phyloP scores from a whole-genome alignment of 2,329 filamentous ascomycete genomes.

The Fusarium mexicanum region DNA sequence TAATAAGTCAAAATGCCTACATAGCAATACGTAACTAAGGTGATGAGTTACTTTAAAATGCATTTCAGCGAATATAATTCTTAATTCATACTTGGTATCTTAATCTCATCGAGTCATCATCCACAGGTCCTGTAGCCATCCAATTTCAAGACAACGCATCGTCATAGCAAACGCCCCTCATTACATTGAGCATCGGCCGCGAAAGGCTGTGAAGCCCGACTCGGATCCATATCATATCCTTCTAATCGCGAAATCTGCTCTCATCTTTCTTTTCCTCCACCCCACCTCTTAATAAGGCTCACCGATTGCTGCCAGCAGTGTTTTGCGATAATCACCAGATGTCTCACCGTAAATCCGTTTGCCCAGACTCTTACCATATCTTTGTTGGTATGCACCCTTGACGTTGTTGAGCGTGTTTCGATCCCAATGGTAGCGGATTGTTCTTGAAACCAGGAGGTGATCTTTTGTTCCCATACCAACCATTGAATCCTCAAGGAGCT shows the following conservation, averaged over 20 bases:
- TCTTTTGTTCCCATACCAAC: conserved; percentile 89
- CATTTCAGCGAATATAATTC: neutral
- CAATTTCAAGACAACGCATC: conserved; percentile 11
- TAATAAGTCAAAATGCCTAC: neutral
- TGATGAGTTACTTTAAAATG: neutral
- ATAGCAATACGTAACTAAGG: neutral
- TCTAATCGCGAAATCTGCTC: neutral
- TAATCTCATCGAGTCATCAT: neutral
- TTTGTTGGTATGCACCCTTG: conserved; percentile 78
- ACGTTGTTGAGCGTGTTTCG: conserved; percentile 77
- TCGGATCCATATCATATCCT: neutral
- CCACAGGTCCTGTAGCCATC: neutral
- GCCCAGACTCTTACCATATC: conserved; percentile 73
- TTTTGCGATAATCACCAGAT: conserved; percentile 80
- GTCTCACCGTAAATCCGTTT: conserved; percentile 83
- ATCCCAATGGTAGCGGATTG: conserved; percentile 88
- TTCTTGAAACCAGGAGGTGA: conserved; percentile 76
- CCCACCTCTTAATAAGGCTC: conserved; percentile 47
- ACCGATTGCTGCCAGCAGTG: conserved; percentile 77
- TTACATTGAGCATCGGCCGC: conserved; percentile 20
- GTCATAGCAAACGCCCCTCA: conserved; percentile 28
- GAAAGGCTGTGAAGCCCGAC: conserved; percentile 9
- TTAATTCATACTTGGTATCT: conserved; percentile 24
- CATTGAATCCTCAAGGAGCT: conserved; percentile 87
- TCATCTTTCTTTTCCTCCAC: neutral